A percentile compares a stretch with the other conserved stretches of the same genome.
Evolutionary conservation across 805 yeast species (phyloP).

Genomic region (Zygosaccharomyces siamensis): DNA sequence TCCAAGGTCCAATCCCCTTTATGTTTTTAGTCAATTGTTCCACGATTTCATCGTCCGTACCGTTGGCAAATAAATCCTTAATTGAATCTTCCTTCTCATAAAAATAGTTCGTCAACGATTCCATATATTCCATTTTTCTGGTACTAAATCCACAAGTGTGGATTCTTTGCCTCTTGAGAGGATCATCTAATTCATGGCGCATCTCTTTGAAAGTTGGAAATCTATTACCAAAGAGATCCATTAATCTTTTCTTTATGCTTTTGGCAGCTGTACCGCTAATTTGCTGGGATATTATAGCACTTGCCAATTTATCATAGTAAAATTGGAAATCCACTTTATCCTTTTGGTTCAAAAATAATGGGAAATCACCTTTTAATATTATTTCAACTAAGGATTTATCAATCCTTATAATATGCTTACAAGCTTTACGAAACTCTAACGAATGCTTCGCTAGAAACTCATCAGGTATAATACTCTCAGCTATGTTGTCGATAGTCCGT

Average conservation of each 20-base stretch:
- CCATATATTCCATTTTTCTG: slow-evolving; percentile 61
- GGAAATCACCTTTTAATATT: slow-evolving; percentile 28
- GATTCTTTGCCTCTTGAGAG: slow-evolving; percentile 41
- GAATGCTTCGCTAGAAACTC: slow-evolving; percentile 28
- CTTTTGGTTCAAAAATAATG: slow-evolving; percentile 21
- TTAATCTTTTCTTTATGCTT: slow-evolving; percentile 52
- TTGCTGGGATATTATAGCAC: slow-evolving; percentile 64
- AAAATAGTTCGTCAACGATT: slow-evolving; percentile 51
- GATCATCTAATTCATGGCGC: slow-evolving; percentile 26
- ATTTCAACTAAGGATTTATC: slow-evolving; percentile 38
- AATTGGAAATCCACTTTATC: slow-evolving; percentile 23
- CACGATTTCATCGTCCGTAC: slow-evolving; percentile 43
- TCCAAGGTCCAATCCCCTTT: slow-evolving; percentile 82
- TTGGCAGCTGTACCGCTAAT: slow-evolving; percentile 77
- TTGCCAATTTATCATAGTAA: slow-evolving; percentile 41
- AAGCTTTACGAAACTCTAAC: slow-evolving; percentile 35
- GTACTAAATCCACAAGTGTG: slow-evolving; percentile 63
- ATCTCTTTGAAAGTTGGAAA: slow-evolving; percentile 54
- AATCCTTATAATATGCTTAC: slow-evolving; percentile 30
- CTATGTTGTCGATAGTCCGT: not conserved
- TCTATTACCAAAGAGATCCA: slow-evolving; percentile 33
- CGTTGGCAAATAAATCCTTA: slow-evolving; percentile 36
- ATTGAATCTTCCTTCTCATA: slow-evolving; percentile 36
- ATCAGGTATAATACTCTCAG: slow-evolving; percentile 19
- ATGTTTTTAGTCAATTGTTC: slow-evolving; percentile 44